These are phyloP conservation scores for Coemansia sp. DNA, from an alignment of 192 early-diverging fungal species.

Conservation along the genomic window DNA sequence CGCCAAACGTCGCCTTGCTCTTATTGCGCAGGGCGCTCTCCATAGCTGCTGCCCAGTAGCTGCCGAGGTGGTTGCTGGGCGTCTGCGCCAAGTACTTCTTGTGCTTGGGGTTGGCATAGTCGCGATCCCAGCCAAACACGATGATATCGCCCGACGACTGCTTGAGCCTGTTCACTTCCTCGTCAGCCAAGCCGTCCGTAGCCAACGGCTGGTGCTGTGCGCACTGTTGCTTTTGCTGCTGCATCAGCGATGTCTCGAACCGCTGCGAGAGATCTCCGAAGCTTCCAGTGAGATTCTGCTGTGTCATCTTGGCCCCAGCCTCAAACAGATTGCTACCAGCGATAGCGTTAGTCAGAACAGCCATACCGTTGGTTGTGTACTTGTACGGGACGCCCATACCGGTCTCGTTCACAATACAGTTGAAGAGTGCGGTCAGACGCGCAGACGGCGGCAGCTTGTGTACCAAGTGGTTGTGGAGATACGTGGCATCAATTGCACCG, in stretches of 20 bases:
- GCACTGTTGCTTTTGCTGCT: slow-evolving; percentile 27
- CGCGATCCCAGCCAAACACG: slow-evolving; percentile 71
- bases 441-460: slow-evolving; percentile 66
- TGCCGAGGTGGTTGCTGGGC: slow-evolving; percentile 61
- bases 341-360: slow-evolving; percentile 45
- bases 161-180: slow-evolving; percentile 24
- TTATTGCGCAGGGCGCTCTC: slow-evolving; percentile 50
- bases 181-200: slow-evolving; percentile 11
- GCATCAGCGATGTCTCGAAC: slow-evolving; percentile 30
- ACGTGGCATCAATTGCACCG: slow-evolving; percentile 73
- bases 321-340: slow-evolving; percentile 50
- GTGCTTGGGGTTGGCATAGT: slow-evolving; percentile 70
- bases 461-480: slow-evolving; percentile 66
- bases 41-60: slow-evolving; percentile 71
- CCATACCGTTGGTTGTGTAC: slow-evolving; percentile 49
- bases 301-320: slow-evolving; percentile 15
- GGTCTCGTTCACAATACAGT: slow-evolving; percentile 72
- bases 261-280: slow-evolving; percentile 46
- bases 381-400: slow-evolving; percentile 66
- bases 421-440: slow-evolving; percentile 74
- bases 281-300: slow-evolving; percentile 27
- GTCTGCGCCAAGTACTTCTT: slow-evolving; percentile 73
- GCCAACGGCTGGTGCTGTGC: slow-evolving; percentile 4
- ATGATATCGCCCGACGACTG: slow-evolving; percentile 47
- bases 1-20: slow-evolving; percentile 48